Conservation (phyloP, 129 eudicot genomes). For the Smallanthus sonchifolius region DNA sequence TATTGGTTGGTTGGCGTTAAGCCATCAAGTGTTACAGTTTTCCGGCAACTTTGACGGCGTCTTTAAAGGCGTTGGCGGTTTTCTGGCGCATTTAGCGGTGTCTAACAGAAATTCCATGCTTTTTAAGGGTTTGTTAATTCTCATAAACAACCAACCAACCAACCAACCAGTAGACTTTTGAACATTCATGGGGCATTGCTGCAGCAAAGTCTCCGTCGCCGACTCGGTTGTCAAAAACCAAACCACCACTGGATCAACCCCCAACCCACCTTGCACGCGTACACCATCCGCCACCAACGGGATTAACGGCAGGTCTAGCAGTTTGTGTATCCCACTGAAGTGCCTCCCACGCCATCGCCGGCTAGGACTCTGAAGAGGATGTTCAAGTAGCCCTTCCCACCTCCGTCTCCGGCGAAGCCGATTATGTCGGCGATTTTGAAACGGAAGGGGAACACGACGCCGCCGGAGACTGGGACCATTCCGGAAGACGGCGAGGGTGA, state of each 20-base stretch:
- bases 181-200: constrained; percentile 77
- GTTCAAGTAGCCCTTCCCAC: constrained; percentile 95
- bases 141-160: constrained; percentile 12
- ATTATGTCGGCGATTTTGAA: constrained; percentile 80
- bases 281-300: constrained; percentile 36
- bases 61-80: too few relatives aligned
- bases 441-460: constrained; percentile 32
- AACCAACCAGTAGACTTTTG: constrained; percentile 12
- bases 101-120: too few relatives aligned
- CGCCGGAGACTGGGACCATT: constrained; percentile 29
- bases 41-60: too few relatives aligned
- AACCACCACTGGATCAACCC: constrained; percentile 21
- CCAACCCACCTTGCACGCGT: constrained; percentile 25
- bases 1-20: too few relatives aligned
- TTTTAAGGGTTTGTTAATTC: too few relatives aligned
- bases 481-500: constrained; percentile 51
- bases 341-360: constrained; percentile 85
- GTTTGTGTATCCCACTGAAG: constrained; percentile 66
- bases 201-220: constrained; percentile 49
- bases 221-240: constrained; percentile 37
- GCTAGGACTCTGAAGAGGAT: constrained; percentile 75
- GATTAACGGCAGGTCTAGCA: constrained; percentile 30
- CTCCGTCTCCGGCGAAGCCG: constrained; percentile 99
- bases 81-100: too few relatives aligned
- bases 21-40: too few relatives aligned